A percentile compares a stretch with the other conserved stretches of the same genome.
These are phyloP conservation scores for Zasmidium citrigriseum DNA, from an alignment of 2,329 filamentous ascomycete species.

Conservation along the genomic window DNA sequence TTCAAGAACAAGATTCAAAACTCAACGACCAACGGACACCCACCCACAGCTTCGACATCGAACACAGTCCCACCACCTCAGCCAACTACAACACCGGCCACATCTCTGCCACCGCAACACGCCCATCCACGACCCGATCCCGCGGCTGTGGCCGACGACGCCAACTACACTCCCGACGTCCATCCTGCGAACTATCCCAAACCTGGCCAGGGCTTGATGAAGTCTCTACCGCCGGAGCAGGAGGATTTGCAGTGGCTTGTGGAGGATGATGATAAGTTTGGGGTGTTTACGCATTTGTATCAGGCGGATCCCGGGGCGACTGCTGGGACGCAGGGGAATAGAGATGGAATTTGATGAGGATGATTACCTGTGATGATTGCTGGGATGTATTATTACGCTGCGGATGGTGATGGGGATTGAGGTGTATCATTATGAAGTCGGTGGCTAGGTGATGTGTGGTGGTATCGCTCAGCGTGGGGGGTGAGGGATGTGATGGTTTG, in stretches of 20 bases:
- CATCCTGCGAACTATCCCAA: slow-evolving; percentile 62
- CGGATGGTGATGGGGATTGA: background rate
- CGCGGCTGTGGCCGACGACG: slow-evolving; percentile 46
- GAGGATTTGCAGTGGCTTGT: slow-evolving; percentile 64
- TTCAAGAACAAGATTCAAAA: slow-evolving; percentile 12
- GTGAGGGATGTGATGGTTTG: no score
- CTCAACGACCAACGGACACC: slow-evolving; percentile 20
- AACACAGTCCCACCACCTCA: slow-evolving; percentile 29
- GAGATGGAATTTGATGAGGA: background rate
- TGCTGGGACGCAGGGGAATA: background rate
- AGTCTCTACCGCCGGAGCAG: slow-evolving; percentile 55
- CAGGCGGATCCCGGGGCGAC: slow-evolving; percentile 7
- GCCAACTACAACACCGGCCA: slow-evolving; percentile 37
- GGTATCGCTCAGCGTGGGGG: no score
- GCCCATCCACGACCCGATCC: slow-evolving; percentile 5
- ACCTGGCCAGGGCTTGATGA: slow-evolving; percentile 60
- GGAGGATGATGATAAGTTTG: slow-evolving; percentile 55
- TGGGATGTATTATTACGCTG: background rate
- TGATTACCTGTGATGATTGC: background rate
- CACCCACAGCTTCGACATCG: background rate
- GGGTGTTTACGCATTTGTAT: slow-evolving; percentile 57
- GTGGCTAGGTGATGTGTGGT: no score
- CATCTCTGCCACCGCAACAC: background rate
- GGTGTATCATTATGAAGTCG: no score
- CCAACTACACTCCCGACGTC: slow-evolving; percentile 54